phyloP scores from a whole-genome alignment of 1,139 yeast genomes.

The Casaregolazyma lundiana region DNA sequence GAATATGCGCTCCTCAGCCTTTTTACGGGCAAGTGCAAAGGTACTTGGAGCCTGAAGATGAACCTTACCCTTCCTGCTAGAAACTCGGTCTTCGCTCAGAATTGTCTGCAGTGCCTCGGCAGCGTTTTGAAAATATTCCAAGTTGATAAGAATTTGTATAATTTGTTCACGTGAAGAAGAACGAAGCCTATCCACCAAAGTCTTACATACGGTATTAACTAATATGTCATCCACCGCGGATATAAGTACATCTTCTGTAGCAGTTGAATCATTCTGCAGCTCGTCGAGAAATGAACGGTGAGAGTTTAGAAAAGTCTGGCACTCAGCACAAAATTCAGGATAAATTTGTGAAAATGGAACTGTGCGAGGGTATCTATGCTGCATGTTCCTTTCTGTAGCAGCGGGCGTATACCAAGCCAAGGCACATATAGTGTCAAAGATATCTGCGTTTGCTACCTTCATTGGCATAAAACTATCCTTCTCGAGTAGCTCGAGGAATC shows the following conservation, averaged over 20 bases:
- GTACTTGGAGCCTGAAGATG: slow-evolving; percentile 48
- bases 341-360: slow-evolving; percentile 88
- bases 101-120: slow-evolving; percentile 42
- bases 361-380: slow-evolving; percentile 52
- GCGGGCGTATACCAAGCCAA: slow-evolving; percentile 61
- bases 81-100: slow-evolving; percentile 33
- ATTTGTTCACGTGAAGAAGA: slow-evolving; percentile 79
- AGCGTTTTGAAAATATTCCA: slow-evolving; percentile 73
- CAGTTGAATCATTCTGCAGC: slow-evolving; percentile 50
- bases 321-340: slow-evolving; percentile 75
- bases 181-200: slow-evolving; percentile 60
- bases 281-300: slow-evolving; percentile 60
- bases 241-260: slow-evolving; percentile 39
- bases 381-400: slow-evolving; percentile 34
- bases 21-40: slow-evolving; percentile 60
- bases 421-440: slow-evolving; percentile 58
- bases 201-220: slow-evolving; percentile 63
- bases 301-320: slow-evolving; percentile 60
- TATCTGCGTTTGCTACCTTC: slow-evolving; percentile 53
- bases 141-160: slow-evolving; percentile 81
- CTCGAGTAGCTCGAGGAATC: slow-evolving; percentile 59
- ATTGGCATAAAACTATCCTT: slow-evolving; percentile 90
- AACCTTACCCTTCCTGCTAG: slow-evolving; percentile 33
- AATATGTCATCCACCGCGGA: slow-evolving; percentile 65
- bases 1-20: slow-evolving; percentile 78